phyloP scores from a whole-genome alignment of 2,329 filamentous ascomycete species.

The Parastagonospora avenae region DNA sequence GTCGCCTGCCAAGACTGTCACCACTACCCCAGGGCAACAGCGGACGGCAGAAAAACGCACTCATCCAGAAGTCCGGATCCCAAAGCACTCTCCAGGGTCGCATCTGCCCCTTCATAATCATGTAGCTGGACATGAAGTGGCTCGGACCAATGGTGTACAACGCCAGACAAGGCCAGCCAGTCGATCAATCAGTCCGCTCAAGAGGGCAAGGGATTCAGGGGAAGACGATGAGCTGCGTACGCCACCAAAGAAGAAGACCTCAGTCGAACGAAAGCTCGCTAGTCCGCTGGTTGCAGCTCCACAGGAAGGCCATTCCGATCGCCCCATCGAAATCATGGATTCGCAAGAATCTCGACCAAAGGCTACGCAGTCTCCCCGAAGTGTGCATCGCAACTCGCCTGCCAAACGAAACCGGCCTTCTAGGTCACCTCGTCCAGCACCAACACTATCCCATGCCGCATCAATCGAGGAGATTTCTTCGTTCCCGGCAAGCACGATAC shows the following conservation, averaged over 20 bases:
- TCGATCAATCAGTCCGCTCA: conserved; percentile 5
- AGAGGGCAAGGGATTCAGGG: conserved; percentile 5
- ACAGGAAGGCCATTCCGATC: conserved; percentile 18
- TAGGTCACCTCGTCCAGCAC: neutral
- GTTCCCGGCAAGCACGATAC: too few relatives aligned
- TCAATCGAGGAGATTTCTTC: too few relatives aligned
- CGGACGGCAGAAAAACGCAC: conserved; percentile 2
- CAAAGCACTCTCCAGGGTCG: neutral
- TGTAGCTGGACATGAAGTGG: too few relatives aligned
- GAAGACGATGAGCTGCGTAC: neutral
- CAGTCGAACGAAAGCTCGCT: neutral
- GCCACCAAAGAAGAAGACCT: conserved; percentile 4
- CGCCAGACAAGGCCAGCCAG: too few relatives aligned
- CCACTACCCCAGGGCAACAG: conserved; percentile 1
- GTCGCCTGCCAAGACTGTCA: neutral
- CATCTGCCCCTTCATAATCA: neutral
- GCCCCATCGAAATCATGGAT: conserved; percentile 34
- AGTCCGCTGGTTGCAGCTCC: neutral
- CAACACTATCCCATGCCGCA: neutral
- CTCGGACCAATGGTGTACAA: too few relatives aligned
- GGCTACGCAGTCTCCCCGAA: neutral
- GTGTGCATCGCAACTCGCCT: neutral
- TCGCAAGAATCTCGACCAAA: conserved; percentile 23
- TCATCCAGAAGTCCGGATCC: conserved; percentile 15
- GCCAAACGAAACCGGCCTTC: neutral